Evolutionary conservation across 176 grass and related monocot species (phyloP), one percentile per base, ranked within the genome.

Genomic region (Ensete glaucum): DNA sequence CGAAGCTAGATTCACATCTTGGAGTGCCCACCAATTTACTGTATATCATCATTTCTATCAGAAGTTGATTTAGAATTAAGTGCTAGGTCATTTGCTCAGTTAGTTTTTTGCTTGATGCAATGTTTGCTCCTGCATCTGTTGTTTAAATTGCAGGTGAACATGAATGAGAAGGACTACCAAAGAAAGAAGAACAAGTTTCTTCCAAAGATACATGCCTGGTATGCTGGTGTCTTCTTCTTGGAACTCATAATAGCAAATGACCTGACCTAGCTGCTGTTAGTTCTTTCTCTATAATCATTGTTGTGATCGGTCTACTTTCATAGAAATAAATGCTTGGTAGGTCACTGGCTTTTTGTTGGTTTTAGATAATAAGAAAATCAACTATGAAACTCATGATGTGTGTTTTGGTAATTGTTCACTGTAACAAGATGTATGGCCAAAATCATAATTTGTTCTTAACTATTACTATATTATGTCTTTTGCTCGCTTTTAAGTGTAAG

Each of bases 141-240:
- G n/a, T 60, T 87, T 58, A 77, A 77, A 86, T 76, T 91, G 54
- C 78, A 98, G 94, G 94, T 98, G 70, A 98, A 98, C 65, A 93
- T 98, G 94, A 98, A 89, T 85, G 94, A 98, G 80, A 98, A 82
- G 85, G 90, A 98, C 57, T 98, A 91, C 77, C 90, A 93, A 85
- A 85, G 94, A 75, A 98, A 91, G 86, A 98, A 98, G 82, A 98
- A 98, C 88, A 98, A 98, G 64, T 98, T 98, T 66, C 76, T 98
- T 14, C 94, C 94, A 1, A 98, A 93, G 83, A 98, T 98, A 83
- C 94, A 98, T 76, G 76, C 94, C 43, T 98, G 94, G 94, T 98
- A 91, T 58, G 50, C 10, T 56, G n/a, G 2, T 26, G 10, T 56
- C 21, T 74, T 56, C 23, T 5, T 23, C 24, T 56, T 16, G 8